A percentile compares a stretch with the other conserved stretches of the same genome.
phyloP scores from a whole-genome alignment of 306 rosid genomes.

The Gillenia trifoliata region DNA sequence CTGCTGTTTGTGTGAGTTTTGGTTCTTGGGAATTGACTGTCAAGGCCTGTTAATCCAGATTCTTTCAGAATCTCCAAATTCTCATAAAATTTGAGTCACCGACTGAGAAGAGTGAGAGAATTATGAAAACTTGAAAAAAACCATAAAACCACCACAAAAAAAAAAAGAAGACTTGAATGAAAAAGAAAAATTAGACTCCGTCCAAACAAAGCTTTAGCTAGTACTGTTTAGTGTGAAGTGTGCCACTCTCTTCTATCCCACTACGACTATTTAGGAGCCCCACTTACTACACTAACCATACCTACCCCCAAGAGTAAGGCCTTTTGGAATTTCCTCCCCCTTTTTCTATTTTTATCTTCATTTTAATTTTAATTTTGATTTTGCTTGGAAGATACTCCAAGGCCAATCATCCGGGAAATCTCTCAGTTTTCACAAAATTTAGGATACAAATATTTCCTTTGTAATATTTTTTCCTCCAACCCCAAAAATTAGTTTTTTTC shows the following conservation, averaged over 20 bases:
- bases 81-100: background rate
- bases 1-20: constrained; percentile 3
- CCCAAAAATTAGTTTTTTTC: background rate
- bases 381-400: background rate
- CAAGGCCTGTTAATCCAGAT: background rate
- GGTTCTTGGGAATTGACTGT: background rate
- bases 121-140: background rate
- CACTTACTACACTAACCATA: background rate
- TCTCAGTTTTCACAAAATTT: background rate
- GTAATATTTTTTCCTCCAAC: background rate
- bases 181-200: background rate
- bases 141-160: too few species aligned
- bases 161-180: too few species aligned
- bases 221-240: background rate
- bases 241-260: background rate
- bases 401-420: background rate
- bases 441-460: background rate
- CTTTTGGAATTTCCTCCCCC: background rate
- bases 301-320: background rate
- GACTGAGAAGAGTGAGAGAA: background rate
- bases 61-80: background rate
- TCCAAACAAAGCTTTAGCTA: background rate
- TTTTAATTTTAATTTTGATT: background rate
- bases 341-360: background rate
- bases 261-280: background rate